phyloP scores from a whole-genome alignment of 2,329 filamentous ascomycete genomes.

The Calonectria montana region DNA sequence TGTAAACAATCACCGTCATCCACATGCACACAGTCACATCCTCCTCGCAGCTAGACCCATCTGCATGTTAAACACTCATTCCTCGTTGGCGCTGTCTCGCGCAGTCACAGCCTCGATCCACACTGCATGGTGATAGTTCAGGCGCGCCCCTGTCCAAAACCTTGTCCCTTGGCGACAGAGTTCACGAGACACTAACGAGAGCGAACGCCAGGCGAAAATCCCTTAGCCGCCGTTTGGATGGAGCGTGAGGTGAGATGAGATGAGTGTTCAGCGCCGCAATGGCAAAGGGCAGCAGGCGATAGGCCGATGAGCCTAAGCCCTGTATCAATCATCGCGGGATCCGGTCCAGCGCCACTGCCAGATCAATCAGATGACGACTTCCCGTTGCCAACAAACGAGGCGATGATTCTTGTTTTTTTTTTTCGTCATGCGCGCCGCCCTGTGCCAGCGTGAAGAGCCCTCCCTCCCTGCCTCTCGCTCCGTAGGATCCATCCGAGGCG shows the following conservation, averaged over 20 bases:
- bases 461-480: neutral
- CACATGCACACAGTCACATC: neutral
- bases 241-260: conserved; percentile 5
- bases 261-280: neutral
- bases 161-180: neutral
- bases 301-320: neutral
- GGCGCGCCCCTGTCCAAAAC: neutral
- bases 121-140: neutral
- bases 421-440: neutral
- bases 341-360: neutral
- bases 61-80: conserved; percentile 13
- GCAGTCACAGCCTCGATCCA: conserved; percentile 8
- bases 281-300: neutral
- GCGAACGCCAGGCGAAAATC: conserved; percentile 2
- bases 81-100: conserved; percentile 13
- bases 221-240: conserved; percentile 13
- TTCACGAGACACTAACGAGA: conserved; percentile 1
- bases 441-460: neutral
- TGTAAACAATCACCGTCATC: conserved; percentile 14
- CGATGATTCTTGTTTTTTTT: neutral
- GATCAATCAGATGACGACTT: conserved; percentile 13
- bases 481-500: neutral
- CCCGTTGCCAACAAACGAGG: neutral
- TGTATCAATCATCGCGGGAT: neutral
- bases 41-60: conserved; percentile 8